phyloP scores from a whole-genome alignment of 2,329 filamentous ascomycete genomes.

The Fusarium palustre region DNA sequence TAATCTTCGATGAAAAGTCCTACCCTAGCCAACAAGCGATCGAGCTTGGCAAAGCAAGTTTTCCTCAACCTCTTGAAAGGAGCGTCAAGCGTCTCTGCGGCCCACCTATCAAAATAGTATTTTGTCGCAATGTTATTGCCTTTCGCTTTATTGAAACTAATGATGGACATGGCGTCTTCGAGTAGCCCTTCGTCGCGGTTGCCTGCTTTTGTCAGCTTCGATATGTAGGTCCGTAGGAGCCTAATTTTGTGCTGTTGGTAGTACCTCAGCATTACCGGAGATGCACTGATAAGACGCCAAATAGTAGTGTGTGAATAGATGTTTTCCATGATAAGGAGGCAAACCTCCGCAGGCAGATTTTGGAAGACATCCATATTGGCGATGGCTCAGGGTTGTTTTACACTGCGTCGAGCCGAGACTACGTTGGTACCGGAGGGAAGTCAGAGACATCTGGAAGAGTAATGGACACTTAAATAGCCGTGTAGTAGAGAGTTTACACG shows the following conservation, averaged over 20 bases:
- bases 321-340: not conserved
- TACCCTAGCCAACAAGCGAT: conserved; percentile 4
- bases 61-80: not conserved
- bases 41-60: not conserved
- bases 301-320: not conserved
- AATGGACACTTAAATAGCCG: too few relatives aligned
- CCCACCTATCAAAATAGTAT: not conserved
- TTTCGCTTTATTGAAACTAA: not conserved
- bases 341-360: not conserved
- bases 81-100: not conserved
- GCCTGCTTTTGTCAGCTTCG: not conserved
- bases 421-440: too few relatives aligned
- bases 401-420: too few relatives aligned
- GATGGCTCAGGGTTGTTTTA: not conserved
- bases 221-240: not conserved
- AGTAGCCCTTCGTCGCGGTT: not conserved
- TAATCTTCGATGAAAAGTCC: conserved; percentile 32
- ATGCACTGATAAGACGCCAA: not conserved
- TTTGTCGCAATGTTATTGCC: not conserved
- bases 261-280: not conserved
- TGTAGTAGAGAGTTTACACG: too few relatives aligned
- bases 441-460: too few relatives aligned
- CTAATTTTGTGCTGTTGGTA: accelerated
- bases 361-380: not conserved
- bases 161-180: conserved; percentile 7